Base-by-base conservation (phyloP, 305 asterid species). In the Fraxinus ornus region DNA sequence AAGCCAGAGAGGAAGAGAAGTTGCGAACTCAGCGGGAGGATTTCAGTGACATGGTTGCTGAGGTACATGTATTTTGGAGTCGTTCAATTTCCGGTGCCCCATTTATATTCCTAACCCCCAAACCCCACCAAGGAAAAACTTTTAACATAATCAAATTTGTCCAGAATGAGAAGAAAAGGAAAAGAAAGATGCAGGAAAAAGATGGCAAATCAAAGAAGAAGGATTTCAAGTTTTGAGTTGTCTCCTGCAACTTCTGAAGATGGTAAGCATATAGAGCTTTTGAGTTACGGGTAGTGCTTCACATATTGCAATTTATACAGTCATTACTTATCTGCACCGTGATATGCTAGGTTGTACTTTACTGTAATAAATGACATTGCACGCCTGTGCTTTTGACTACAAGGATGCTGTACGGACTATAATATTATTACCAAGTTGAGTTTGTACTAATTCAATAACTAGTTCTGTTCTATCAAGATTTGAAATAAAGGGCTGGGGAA, bases 31-130 rank as follows among this genome's bases (percentile, higher is more conserved):
- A 96, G 87, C 88, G 92, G 28, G 98, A 96, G 93, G 98, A 96
- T 88, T 96, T 96, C 90, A 96, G 99, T 83, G 99, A 96, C 89
- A 92, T 96, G 98, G 99, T 96, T 81, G 99, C 98, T 4, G 99
- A 94, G 98, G 99, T 96, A 74, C 10, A 78, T 77, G 41, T 17
- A 76, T 24, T 21, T 15, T 74, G 26, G 19, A 68, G 66, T 66
- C 9, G 9, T 47, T 80, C 13, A 70, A 30, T 19, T 41, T 17
- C 44, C 0, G 0, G 0, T 21, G 39, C 66, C 39, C 8, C 10
- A 78, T 13, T 78, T 39, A 3, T 79, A 30, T 17, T 35, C 44
- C 75, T 75, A 17, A 28, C 7, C 60, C 52, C 21, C 4, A 17
- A 15, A 70, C 37, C 22, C 75, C 75, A 15, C 60, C 7, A 30